These are phyloP conservation scores for Neocucurbitaria cava DNA, from an alignment of 2,329 filamentous ascomycete species.

Conservation along the genomic window DNA sequence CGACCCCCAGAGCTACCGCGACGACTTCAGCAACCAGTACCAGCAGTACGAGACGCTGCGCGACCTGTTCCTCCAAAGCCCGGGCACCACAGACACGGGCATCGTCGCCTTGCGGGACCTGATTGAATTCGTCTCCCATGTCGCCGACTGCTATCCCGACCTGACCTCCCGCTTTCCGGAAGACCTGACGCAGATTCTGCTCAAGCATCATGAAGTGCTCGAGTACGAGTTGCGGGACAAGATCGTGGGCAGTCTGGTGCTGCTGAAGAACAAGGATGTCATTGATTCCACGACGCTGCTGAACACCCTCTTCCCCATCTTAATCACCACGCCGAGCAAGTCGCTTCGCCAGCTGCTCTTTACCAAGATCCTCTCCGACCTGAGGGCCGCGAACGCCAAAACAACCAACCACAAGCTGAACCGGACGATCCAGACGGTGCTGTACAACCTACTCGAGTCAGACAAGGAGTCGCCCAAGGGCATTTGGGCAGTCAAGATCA, in stretches of 20 bases:
- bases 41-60: constrained; percentile 90
- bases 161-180: constrained; percentile 78
- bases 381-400: constrained; percentile 87
- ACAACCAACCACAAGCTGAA: constrained; percentile 91
- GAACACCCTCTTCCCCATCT: constrained; percentile 91
- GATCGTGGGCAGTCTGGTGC: constrained; percentile 86
- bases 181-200: constrained; percentile 81
- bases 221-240: constrained; percentile 90
- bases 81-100: constrained; percentile 77
- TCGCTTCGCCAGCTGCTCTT: constrained; percentile 82
- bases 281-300: constrained; percentile 82
- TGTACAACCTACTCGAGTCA: constrained; percentile 88
- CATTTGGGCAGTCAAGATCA: constrained; percentile 95
- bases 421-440: constrained; percentile 87
- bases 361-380: constrained; percentile 88
- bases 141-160: constrained; percentile 89
- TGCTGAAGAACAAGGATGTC: constrained; percentile 89
- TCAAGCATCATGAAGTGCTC: constrained; percentile 80
- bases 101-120: constrained; percentile 87
- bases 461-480: constrained; percentile 86
- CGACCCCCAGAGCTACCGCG: constrained; percentile 88
- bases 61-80: constrained; percentile 88
- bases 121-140: constrained; percentile 91
- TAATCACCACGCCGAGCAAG: constrained; percentile 92
- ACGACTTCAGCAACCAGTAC: constrained; percentile 88